phyloP scores from a whole-genome alignment of 2,329 filamentous ascomycete genomes.

The Xylaria arbuscula region DNA sequence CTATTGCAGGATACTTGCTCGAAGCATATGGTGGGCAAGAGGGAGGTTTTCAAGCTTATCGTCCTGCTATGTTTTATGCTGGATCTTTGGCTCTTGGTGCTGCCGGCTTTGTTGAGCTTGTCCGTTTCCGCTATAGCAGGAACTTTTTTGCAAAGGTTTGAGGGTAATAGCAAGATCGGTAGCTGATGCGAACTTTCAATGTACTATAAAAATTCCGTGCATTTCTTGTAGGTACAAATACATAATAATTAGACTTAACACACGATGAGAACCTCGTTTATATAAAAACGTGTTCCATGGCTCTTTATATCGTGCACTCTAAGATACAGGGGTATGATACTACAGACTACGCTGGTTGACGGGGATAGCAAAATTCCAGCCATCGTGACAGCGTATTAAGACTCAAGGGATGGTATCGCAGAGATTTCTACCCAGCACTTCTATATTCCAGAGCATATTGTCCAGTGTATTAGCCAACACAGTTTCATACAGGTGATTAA shows the following conservation, averaged over 20 bases:
- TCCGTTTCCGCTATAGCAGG: slow-evolving; percentile 57
- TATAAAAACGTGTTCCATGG: neutral
- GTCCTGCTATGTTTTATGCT: slow-evolving; percentile 71
- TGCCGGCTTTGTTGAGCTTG: slow-evolving; percentile 55
- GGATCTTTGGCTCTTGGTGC: slow-evolving; percentile 63
- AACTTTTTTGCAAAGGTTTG: slow-evolving; percentile 53
- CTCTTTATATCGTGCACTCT: neutral
- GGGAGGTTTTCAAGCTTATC: slow-evolving; percentile 62
- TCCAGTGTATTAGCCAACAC: neutral
- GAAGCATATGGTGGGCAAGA: slow-evolving; percentile 58
- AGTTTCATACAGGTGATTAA: neutral
- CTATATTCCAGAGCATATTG: neutral
- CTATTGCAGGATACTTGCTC: slow-evolving; percentile 70
- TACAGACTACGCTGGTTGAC: too few species aligned
- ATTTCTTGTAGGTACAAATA: neutral
- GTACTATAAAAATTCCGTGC: neutral
- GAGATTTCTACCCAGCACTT: too few species aligned
- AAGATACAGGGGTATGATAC: neutral
- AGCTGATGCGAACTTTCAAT: neutral
- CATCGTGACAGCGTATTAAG: neutral
- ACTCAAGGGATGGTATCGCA: neutral
- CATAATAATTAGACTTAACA: neutral
- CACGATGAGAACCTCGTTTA: neutral
- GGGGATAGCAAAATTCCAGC: neutral
- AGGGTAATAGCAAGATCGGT: neutral